A percentile compares a stretch with the other conserved stretches of the same genome.
Evolutionary conservation across 345 rosid species (phyloP).

Genomic region (Populus euphratica): DNA sequence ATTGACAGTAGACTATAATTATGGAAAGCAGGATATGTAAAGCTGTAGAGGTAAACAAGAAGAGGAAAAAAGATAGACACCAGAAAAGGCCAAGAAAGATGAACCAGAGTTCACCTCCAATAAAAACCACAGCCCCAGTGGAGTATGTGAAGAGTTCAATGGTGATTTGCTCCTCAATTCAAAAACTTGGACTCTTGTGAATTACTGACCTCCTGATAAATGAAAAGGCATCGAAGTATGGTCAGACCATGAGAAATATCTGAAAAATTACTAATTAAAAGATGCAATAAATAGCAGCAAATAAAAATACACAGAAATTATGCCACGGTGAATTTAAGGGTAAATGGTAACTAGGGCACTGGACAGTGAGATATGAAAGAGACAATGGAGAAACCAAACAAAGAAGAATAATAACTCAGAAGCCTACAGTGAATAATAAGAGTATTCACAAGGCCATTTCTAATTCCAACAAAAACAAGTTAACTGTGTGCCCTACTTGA

Average conservation of each 20-base stretch:
- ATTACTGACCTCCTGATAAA: constrained; percentile 39
- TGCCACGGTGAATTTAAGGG: constrained; percentile 30
- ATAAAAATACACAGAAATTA: constrained; percentile 9
- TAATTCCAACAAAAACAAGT: constrained; percentile 37
- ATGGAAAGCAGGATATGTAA: constrained; percentile 23
- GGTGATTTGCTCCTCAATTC: constrained; percentile 44
- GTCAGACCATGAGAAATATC: constrained; percentile 55
- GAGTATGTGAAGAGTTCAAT: constrained; percentile 41
- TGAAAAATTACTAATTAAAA: constrained; percentile 35
- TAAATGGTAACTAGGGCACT: constrained; percentile 37
- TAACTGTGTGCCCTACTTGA: constrained; percentile 38
- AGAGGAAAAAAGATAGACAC: constrained; percentile 19
- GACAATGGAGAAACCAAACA: constrained; percentile 41
- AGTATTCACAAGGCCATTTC: constrained; percentile 37
- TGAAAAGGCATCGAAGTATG: constrained; percentile 37
- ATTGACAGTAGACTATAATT: constrained; percentile 18
- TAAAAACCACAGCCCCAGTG: constrained; percentile 33
- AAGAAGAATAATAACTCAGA: constrained; percentile 42
- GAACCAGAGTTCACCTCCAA: constrained; percentile 40
- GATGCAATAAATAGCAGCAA: constrained; percentile 37
- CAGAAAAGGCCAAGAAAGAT: constrained; percentile 32
- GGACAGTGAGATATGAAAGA: constrained; percentile 38
- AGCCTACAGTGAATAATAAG: constrained; percentile 24
- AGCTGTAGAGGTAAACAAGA: constrained; percentile 23
- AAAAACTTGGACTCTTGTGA: constrained; percentile 49